A percentile compares a stretch with the other conserved stretches of the same genome.
phyloP scores from a whole-genome alignment of 2,329 filamentous ascomycete genomes.

The Pestalotiopsis fici region DNA sequence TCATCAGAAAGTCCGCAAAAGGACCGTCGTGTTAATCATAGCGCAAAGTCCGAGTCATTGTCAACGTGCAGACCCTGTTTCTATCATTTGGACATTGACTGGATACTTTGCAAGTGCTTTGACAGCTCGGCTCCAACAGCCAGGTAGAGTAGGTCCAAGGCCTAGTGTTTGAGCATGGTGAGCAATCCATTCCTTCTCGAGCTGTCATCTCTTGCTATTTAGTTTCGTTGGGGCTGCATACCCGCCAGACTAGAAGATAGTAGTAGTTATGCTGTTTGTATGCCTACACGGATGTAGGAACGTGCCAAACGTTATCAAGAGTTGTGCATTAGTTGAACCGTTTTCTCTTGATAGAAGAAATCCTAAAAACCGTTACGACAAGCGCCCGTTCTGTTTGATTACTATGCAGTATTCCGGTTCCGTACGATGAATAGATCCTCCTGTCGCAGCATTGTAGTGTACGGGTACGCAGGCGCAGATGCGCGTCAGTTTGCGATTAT shows the following conservation, averaged over 20 bases:
- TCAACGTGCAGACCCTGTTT: background rate
- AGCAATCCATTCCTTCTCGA: background rate
- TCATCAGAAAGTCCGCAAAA: constrained; percentile 1
- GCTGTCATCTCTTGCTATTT: background rate
- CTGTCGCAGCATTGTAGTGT: no score
- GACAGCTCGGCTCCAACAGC: background rate
- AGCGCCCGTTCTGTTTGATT: background rate
- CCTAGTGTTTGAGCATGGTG: background rate
- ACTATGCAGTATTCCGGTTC: background rate
- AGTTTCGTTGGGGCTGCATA: constrained; percentile 1
- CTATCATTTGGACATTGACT: background rate
- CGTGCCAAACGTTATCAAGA: background rate
- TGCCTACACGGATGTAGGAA: background rate
- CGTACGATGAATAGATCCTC: background rate
- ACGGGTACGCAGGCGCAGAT: background rate
- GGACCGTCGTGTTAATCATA: background rate
- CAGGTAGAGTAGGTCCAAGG: background rate
- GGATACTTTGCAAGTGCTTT: background rate
- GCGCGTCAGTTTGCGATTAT: background rate
- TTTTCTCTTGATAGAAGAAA: background rate
- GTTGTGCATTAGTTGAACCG: background rate
- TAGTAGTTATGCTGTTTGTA: background rate
- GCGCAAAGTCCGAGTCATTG: background rate
- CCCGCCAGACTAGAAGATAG: background rate
- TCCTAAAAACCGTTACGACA: background rate